Conservation (phyloP, 257 asterid species). For the Primulina tabacum region DNA sequence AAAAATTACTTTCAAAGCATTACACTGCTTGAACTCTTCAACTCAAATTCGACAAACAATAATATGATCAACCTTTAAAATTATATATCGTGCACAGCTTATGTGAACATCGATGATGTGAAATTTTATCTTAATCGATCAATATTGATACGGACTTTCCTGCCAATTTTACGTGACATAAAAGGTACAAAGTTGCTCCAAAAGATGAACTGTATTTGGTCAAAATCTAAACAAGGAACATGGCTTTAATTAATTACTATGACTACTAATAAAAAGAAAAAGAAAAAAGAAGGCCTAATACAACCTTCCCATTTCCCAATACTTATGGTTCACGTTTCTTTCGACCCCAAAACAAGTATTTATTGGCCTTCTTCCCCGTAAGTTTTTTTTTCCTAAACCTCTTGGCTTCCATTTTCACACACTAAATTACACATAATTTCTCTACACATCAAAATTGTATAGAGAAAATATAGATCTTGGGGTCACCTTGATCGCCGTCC, state of each 20-base stretch:
- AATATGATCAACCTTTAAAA: no score
- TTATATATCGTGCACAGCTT: no score
- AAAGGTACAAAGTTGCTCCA: neutral
- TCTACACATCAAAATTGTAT: neutral
- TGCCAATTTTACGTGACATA: no score
- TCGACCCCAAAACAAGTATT: constrained; percentile 32
- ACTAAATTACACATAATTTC: neutral
- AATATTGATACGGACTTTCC: neutral
- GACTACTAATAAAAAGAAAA: neutral
- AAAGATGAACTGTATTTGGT: constrained; percentile 22
- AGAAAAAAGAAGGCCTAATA: constrained; percentile 19
- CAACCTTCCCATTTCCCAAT: constrained; percentile 27
- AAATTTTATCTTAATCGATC: neutral
- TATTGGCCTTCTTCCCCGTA: constrained; percentile 31
- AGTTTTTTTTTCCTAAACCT: constrained; percentile 24
- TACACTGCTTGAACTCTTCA: no score
- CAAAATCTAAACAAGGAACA: constrained; percentile 5
- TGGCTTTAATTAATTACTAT: neutral
- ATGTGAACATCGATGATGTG: no score
- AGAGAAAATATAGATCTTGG: neutral
- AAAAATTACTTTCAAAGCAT: no score
- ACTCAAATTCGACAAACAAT: no score
- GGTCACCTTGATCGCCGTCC: neutral
- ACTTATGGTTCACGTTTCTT: constrained; percentile 53
- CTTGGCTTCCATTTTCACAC: constrained; percentile 19